phyloP scores from a whole-genome alignment of 306 rosid genomes.

The Quillaja saponaria region DNA sequence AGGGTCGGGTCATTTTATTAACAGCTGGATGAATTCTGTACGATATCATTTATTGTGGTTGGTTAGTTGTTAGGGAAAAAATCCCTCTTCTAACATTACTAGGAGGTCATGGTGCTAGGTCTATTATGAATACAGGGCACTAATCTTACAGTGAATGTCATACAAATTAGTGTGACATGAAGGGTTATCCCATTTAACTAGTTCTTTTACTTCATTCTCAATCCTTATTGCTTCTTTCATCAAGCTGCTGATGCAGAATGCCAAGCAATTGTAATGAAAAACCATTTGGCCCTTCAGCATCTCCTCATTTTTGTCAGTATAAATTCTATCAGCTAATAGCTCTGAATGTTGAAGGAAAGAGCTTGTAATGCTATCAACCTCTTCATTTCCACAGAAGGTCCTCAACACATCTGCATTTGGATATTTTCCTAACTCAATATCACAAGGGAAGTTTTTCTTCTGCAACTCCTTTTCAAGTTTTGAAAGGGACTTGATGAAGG shows the following conservation, averaged over 20 bases:
- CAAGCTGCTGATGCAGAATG: constrained; percentile 59
- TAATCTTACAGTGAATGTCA: constrained; percentile 41
- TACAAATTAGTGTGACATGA: constrained; percentile 35
- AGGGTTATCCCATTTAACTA: constrained; percentile 63
- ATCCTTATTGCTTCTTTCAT: constrained; percentile 57
- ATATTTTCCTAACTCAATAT: constrained; percentile 47
- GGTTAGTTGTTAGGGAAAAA: no score
- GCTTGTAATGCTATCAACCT: constrained; percentile 39
- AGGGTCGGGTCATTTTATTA: no score
- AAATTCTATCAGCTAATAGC: constrained; percentile 40
- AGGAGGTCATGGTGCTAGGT: not conserved
- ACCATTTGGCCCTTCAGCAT: constrained; percentile 44
- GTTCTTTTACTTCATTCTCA: constrained; percentile 49
- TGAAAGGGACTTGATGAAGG: constrained; percentile 32
- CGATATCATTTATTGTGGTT: no score
- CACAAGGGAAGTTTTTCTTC: constrained; percentile 28
- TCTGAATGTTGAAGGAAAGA: constrained; percentile 50
- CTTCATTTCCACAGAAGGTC: constrained; percentile 39
- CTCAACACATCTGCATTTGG: constrained; percentile 29
- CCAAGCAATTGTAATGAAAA: constrained; percentile 57
- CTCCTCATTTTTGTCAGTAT: constrained; percentile 45
- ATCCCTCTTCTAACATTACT: no score
- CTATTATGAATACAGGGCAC: constrained; percentile 7
- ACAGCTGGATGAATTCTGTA: no score
- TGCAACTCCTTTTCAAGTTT: constrained; percentile 37